phyloP scores from a whole-genome alignment of 768 basidiomycete genomes.

The Trametes cinnabarina region DNA sequence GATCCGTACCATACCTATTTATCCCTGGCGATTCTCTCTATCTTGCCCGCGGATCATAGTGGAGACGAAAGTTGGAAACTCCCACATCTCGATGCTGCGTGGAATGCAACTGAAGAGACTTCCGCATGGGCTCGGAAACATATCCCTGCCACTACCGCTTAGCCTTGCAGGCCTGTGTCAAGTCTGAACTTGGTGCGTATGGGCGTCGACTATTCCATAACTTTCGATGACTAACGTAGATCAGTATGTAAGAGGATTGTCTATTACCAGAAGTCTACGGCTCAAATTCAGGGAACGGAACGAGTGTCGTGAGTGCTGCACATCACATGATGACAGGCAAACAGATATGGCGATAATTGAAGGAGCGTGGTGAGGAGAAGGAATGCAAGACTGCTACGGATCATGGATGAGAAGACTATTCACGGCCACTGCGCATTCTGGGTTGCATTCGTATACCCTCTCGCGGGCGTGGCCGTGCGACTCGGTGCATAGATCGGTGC shows the following conservation, averaged over 20 bases:
- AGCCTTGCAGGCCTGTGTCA: background rate
- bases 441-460: background rate
- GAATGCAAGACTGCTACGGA: too few relatives aligned
- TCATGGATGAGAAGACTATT: too few relatives aligned
- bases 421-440: background rate
- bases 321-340: too few relatives aligned
- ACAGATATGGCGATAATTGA: too few relatives aligned
- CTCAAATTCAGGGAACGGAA: too few relatives aligned
- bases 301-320: too few relatives aligned
- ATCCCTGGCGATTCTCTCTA: slow-evolving; percentile 75
- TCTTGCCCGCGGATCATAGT: slow-evolving; percentile 43
- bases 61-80: slow-evolving; percentile 51
- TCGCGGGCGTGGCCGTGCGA: background rate
- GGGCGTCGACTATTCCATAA: too few relatives aligned
- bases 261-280: too few relatives aligned
- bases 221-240: too few relatives aligned
- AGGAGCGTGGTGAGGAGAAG: too few relatives aligned
- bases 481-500: background rate
- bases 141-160: slow-evolving; percentile 38
- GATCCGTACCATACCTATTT: slow-evolving; percentile 98
- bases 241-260: too few relatives aligned
- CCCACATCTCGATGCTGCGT: slow-evolving; percentile 57
- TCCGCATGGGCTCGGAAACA: slow-evolving; percentile 63
- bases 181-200: too few relatives aligned
- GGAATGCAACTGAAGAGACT: slow-evolving; percentile 70